Evolutionary conservation across 2,329 filamentous ascomycete species (phyloP).

Genomic region (Lachnellula occidentalis): DNA sequence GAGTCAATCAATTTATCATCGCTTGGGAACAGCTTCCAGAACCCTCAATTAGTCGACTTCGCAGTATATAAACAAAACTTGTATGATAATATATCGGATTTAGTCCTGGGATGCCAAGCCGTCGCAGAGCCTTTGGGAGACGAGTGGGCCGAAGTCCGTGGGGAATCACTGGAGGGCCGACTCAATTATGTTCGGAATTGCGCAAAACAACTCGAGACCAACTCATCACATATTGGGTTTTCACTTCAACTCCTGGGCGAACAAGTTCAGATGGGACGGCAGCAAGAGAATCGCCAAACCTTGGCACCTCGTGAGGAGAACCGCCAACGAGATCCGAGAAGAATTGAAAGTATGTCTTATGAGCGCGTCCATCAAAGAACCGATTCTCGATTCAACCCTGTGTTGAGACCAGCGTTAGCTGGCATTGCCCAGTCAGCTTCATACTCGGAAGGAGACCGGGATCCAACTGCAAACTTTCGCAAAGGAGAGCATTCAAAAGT

Average conservation of each 20-base stretch:
- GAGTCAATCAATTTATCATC: conserved; percentile 88
- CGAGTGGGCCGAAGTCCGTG: conserved; percentile 91
- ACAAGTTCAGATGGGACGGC: conserved; percentile 57
- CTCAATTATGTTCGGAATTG: conserved; percentile 74
- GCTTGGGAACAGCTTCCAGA: conserved; percentile 72
- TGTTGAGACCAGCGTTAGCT: conserved; percentile 25
- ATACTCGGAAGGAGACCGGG: conserved; percentile 47
- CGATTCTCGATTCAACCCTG: conserved; percentile 42
- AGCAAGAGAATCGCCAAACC: conserved; percentile 37
- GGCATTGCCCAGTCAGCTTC: conserved; percentile 46
- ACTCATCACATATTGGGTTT: conserved; percentile 81
- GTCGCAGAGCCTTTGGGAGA: conserved; percentile 89
- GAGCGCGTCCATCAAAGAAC: conserved; percentile 50
- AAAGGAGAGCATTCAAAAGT: conserved; percentile 60
- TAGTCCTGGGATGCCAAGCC: conserved; percentile 80
- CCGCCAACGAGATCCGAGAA: conserved; percentile 47
- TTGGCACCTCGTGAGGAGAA: conserved; percentile 28
- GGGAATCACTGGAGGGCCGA: conserved; percentile 82
- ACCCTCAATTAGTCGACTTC: conserved; percentile 82
- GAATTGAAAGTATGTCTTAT: conserved; percentile 54
- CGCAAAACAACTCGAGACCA: conserved; percentile 75
- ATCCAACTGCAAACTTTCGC: conserved; percentile 44
- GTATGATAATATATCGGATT: conserved; percentile 88
- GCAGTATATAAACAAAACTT: conserved; percentile 85
- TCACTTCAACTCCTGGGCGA: conserved; percentile 84